Evolutionary conservation across 2,329 filamentous ascomycete genomes (phyloP).

Genomic region (Claviceps humidiphila): DNA sequence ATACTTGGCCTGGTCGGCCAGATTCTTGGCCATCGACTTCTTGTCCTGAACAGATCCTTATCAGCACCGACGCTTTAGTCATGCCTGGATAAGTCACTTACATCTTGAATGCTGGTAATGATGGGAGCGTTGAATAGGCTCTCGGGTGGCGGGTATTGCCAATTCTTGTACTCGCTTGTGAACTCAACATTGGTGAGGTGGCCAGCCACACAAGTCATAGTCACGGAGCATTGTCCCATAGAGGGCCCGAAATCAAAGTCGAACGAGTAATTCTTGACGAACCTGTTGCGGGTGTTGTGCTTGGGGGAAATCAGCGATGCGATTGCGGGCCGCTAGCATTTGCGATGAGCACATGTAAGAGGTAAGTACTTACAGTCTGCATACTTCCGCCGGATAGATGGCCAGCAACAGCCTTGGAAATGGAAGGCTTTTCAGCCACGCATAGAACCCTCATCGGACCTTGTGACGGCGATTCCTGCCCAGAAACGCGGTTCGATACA

Average conservation of each 20-base stretch:
- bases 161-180: constrained; percentile 57
- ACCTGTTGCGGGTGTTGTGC: constrained; percentile 58
- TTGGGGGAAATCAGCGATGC: constrained; percentile 23
- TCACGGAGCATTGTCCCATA: constrained; percentile 74
- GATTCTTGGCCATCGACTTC: constrained; percentile 70
- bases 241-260: constrained; percentile 69
- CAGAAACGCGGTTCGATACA: not conserved
- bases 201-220: constrained; percentile 86
- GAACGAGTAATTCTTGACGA: constrained; percentile 91
- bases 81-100: constrained; percentile 20
- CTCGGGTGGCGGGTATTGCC: constrained; percentile 68
- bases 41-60: constrained; percentile 45
- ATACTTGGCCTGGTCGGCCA: constrained; percentile 61
- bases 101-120: constrained; percentile 51
- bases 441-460: constrained; percentile 36
- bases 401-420: constrained; percentile 83
- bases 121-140: constrained; percentile 73
- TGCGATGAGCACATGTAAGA: not conserved
- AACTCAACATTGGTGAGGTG: constrained; percentile 81
- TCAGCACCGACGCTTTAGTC: not conserved
- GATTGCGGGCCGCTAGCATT: not conserved
- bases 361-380: constrained; percentile 44
- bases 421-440: constrained; percentile 65
- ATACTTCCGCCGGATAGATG: constrained; percentile 71
- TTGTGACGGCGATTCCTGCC: not conserved